These are phyloP conservation scores for Spathaspora sp. DNA, from an alignment of 805 yeast genomes.

Conservation along the genomic window DNA sequence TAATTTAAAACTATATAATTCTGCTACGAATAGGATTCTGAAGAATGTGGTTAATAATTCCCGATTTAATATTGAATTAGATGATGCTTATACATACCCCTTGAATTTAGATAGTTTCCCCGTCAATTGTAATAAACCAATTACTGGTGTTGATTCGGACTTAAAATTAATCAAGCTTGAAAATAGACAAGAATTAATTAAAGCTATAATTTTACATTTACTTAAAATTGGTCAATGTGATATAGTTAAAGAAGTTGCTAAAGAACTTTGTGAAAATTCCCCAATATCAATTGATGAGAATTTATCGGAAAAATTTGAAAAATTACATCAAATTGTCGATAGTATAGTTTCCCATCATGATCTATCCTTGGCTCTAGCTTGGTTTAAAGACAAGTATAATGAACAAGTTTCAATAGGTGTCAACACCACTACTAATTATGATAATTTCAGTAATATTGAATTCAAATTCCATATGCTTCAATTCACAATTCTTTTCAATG, in stretches of 20 bases:
- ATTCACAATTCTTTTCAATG: slow-evolving; percentile 27
- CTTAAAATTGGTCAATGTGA: slow-evolving; percentile 39
- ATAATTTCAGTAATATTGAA: slow-evolving; percentile 13
- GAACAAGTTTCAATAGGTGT: slow-evolving; percentile 5
- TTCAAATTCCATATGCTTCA: slow-evolving; percentile 41
- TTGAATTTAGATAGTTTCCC: slow-evolving; percentile 29
- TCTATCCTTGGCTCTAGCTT: slow-evolving; percentile 24
- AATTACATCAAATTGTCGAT: slow-evolving; percentile 30
- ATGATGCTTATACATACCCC: slow-evolving; percentile 40
- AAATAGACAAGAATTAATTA: slow-evolving; percentile 28
- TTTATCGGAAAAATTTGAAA: slow-evolving; percentile 23
- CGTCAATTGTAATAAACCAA: slow-evolving; percentile 5
- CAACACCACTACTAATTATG: background rate
- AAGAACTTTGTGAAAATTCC: slow-evolving; percentile 15
- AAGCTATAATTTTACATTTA: slow-evolving; percentile 36
- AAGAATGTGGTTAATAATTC: slow-evolving; percentile 28
- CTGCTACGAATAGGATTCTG: slow-evolving; percentile 29
- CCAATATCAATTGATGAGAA: slow-evolving; percentile 18
- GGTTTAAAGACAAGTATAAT: slow-evolving; percentile 27
- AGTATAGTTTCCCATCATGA: slow-evolving; percentile 31
- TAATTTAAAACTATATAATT: slow-evolving; percentile 31
- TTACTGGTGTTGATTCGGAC: slow-evolving; percentile 3
- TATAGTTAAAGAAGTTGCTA: slow-evolving; percentile 26
- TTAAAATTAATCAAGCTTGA: slow-evolving; percentile 13
- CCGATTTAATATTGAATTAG: slow-evolving; percentile 28